phyloP scores from a whole-genome alignment of 345 rosid species.

The Physaria fendleri region DNA sequence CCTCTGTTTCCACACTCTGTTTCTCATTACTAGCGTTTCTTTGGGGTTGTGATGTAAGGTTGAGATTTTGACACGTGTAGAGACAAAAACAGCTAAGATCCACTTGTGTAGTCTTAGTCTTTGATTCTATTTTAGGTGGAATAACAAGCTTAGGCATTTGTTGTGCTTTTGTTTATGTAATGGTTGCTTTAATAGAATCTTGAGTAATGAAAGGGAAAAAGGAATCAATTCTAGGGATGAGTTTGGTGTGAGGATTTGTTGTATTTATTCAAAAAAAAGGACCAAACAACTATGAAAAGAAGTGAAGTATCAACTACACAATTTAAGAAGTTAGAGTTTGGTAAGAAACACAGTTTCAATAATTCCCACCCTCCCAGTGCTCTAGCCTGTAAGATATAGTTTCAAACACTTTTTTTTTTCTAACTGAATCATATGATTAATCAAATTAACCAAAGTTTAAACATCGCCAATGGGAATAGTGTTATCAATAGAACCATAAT shows the following conservation, averaged over 20 bases:
- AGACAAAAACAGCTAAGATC: conserved; percentile 6
- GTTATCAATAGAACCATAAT: too few species aligned
- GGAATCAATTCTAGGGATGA: conserved; percentile 4
- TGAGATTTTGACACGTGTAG: conserved; percentile 24
- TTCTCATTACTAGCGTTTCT: conserved; percentile 26
- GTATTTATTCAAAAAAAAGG: not conserved
- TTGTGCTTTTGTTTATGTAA: conserved; percentile 14
- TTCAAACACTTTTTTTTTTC: conserved; percentile 34
- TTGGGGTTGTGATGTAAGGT: conserved; percentile 16
- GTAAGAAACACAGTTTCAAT: conserved; percentile 1
- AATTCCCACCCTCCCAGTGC: not conserved
- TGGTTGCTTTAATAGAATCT: conserved; percentile 18
- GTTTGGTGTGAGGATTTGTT: not conserved
- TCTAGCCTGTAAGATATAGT: conserved; percentile 26
- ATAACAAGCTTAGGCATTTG: conserved; percentile 8
- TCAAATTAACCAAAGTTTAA: too few species aligned
- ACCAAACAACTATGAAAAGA: conserved; percentile 12
- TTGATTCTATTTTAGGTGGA: conserved; percentile 14
- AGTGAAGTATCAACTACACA: conserved; percentile 21
- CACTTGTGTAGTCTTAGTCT: conserved; percentile 15
- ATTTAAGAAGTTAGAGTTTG: not conserved
- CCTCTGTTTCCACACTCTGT: conserved; percentile 31
- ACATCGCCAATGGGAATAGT: too few species aligned
- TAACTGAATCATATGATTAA: too few species aligned
- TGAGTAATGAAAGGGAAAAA: conserved; percentile 1